phyloP scores from a whole-genome alignment of 2,329 filamentous ascomycete species.

The Fusarium buharicum region DNA sequence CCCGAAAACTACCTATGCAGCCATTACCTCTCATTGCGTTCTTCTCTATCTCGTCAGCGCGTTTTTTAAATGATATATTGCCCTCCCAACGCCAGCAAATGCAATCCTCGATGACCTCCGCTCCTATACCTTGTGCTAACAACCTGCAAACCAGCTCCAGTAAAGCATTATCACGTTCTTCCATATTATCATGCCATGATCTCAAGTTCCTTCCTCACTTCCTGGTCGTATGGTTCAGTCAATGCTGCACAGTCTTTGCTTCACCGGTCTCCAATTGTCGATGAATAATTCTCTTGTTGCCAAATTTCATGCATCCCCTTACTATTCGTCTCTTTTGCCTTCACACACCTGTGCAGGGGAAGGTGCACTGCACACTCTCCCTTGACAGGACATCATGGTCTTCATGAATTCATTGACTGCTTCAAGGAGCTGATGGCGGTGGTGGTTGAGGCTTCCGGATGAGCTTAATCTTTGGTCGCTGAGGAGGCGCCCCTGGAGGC shows the following conservation, averaged over 20 bases:
- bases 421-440: conserved; percentile 41
- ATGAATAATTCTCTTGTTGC: not conserved
- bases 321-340: not conserved
- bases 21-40: conserved; percentile 17
- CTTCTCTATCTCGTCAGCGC: conserved; percentile 3
- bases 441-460: conserved; percentile 50
- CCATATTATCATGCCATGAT: not conserved
- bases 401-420: too few species aligned
- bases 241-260: not conserved
- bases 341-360: not conserved
- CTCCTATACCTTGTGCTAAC: conserved; percentile 16
- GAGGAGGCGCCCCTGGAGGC: conserved; percentile 31
- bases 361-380: too few species aligned
- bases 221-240: not conserved
- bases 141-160: conserved; percentile 8
- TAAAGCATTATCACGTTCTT: conserved; percentile 8
- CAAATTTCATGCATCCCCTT: not conserved
- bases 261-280: not conserved
- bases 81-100: conserved; percentile 35
- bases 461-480: conserved; percentile 53
- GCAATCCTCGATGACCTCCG: conserved; percentile 14
- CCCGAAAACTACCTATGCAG: conserved; percentile 19
- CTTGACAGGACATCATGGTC: not conserved
- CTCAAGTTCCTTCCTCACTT: not conserved
- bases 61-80: conserved; percentile 1